Percentiles rank a stretch among this genome's conserved stretches.
These are phyloP conservation scores for Penicillium salamii DNA, from an alignment of 495 filamentous ascomycete genomes.

Conservation along the genomic window DNA sequence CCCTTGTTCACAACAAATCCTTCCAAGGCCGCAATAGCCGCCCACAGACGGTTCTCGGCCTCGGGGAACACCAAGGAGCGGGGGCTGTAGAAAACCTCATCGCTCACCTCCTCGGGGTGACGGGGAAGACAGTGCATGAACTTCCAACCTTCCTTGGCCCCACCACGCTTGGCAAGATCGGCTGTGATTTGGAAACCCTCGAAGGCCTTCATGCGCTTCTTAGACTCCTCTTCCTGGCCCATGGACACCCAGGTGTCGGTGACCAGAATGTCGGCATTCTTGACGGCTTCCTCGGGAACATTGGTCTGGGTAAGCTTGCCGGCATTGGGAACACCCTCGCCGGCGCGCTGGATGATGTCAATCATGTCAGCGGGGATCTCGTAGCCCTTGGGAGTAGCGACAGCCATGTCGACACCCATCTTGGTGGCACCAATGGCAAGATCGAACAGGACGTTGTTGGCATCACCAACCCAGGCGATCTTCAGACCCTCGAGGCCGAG, in stretches of 20 bases:
- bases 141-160: slow-evolving; percentile 86
- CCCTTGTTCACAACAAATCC: slow-evolving; percentile 91
- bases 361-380: slow-evolving; percentile 70
- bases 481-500: slow-evolving; percentile 79
- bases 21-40: slow-evolving; percentile 80
- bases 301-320: slow-evolving; percentile 71
- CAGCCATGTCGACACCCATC: slow-evolving; percentile 77
- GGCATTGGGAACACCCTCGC: slow-evolving; percentile 50
- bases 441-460: slow-evolving; percentile 96
- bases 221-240: slow-evolving; percentile 87
- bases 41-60: slow-evolving; percentile 92
- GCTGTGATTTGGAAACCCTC: slow-evolving; percentile 85
- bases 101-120: slow-evolving; percentile 87
- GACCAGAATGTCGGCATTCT: slow-evolving; percentile 82
- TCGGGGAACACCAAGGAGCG: slow-evolving; percentile 86
- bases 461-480: slow-evolving; percentile 94
- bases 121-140: slow-evolving; percentile 99
- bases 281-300: slow-evolving; percentile 83
- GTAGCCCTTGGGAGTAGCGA: slow-evolving; percentile 84
- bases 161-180: slow-evolving; percentile 76
- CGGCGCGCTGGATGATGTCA: slow-evolving; percentile 61
- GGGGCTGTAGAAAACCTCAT: slow-evolving; percentile 86
- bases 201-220: slow-evolving; percentile 75
- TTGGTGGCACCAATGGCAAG: slow-evolving; percentile 81
- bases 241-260: slow-evolving; percentile 98